Evolutionary conservation across 768 basidiomycete genomes (phyloP), one percentile per base, ranked within the genome.

Genomic region (Macrolepiota fuliginosa): DNA sequence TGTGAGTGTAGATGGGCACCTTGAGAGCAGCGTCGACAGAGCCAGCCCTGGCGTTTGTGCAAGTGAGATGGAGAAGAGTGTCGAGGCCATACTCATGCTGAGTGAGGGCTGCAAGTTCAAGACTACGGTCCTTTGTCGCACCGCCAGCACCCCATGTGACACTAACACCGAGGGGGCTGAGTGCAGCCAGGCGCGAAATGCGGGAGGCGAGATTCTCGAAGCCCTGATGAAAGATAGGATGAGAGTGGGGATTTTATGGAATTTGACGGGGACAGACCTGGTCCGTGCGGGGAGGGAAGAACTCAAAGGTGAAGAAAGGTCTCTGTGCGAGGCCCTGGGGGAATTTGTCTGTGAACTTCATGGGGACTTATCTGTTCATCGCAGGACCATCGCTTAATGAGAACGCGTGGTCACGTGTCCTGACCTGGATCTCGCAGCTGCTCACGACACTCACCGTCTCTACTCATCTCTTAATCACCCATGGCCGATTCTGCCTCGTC

Each of bases 91-190:
- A 83, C 58, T 87, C 84, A 17, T 79, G 76, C 71, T 94, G 92
- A 1, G 86, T 85, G 58, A 93, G 74, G 11, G 83, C 84, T 0
- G 95, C 96, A 2, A 99, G 83, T 65, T 96, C 94, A 42, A 99
- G 77, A 70, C 87, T 92, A 35, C 91, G 83, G 36, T 95, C 91
- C 66, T 85, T 93, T 0, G 96, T 98, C 6, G 88, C 86, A 1
- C 97, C 96, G 10, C 97, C 96, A 0, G 97, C 96, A 47, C 97
- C 97, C 97, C 97, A 98, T 68, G 97, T 98, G 22, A 98, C 83
- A 68, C 89, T 95, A 61, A 98, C 83, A 24, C 91, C 95, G 5
- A 95, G 79, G 5, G 95, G 94, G 37, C 86, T 76, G 13, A 98
- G 79, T 5, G 77, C 68, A n/a, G 89, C 80, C 61, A 98, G 80